Evolutionary conservation across 208 protist genomes (phyloP), one percentile per base, ranked within the genome.

Genomic region (Trypanosoma scelopori): DNA sequence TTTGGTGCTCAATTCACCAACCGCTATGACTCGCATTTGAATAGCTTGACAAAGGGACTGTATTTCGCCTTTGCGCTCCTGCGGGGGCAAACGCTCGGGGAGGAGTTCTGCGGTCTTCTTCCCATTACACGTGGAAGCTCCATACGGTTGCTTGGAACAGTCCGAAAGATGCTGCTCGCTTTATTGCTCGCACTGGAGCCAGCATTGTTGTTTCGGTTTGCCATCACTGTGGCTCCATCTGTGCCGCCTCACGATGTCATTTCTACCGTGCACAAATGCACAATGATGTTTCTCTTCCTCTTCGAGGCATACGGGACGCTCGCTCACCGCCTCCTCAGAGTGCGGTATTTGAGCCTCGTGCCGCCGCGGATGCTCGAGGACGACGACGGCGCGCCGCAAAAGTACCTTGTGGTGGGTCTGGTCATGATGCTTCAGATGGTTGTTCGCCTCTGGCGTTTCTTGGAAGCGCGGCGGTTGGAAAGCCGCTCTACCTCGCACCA

Each of bases 61-160:
- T 96, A 96, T 67, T 80, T 82, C 11, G 71, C 89, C 20, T 84
- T 83, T 53, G 74, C 86, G 32, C 82, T 92, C 70, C 50, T 79
- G 5, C 76, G 78, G 39, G 80, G 84, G 1, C 90, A 92, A 62
- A 96, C 90, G 12, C 76, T 92, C 11, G 90, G 90, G 1, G 79
- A 96, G 71, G 87, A 96, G 74, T 93, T 93, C 74, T 96, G 90
- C 63, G 84, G 93, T 46, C 18, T 90, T 23, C 79, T 96, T 27
- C 82, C 87, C 23, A 85, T 90, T 11, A 79, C 74, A 0, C 62
- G 64, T 35, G 81, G 71, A 2, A 74, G 56, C 35, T 68, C 77
- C 41, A 79, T 78, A 62, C 69, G 63, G 22, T 55, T 79, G 23
- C 63, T 93, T 6, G 84, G 87, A 35, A 56, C 62, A 1, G 60